Evolutionary conservation across 139 green algal species (phyloP).

Genomic region (Ettlia oleoabundans): DNA sequence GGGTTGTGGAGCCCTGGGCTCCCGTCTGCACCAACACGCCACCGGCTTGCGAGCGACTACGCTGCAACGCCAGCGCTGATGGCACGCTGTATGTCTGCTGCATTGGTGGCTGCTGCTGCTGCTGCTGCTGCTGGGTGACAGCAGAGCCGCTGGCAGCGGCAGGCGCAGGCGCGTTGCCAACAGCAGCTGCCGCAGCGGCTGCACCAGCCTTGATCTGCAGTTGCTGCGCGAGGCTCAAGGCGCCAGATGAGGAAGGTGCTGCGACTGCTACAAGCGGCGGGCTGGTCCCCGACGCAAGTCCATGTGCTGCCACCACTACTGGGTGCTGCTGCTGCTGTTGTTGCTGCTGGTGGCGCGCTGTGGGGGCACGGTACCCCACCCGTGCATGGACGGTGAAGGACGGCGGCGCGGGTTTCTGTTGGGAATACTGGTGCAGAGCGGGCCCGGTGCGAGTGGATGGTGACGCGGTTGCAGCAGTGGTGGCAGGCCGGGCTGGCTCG

Average conservation of each 20-base stretch:
- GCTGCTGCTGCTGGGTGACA: neutral
- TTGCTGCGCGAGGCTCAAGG: conserved; percentile 2
- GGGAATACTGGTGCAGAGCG: too few species aligned
- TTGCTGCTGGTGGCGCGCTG: neutral
- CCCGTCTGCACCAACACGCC: too few species aligned
- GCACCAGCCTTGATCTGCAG: neutral
- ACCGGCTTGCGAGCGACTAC: neutral
- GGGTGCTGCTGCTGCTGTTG: too few species aligned
- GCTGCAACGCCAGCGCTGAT: neutral
- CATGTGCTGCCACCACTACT: too few species aligned
- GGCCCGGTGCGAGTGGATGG: too few species aligned
- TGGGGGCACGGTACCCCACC: neutral
- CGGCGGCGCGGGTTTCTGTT: neutral
- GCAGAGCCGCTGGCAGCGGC: neutral
- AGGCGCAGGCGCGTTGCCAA: neutral
- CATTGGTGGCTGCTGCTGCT: neutral
- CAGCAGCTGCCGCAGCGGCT: neutral
- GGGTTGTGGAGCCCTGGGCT: neutral
- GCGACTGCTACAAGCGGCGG: neutral
- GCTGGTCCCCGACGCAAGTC: too few species aligned
- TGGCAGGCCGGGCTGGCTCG: neutral
- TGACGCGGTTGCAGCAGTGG: neutral
- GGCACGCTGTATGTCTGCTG: neutral
- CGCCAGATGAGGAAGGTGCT: neutral
- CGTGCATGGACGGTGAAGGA: conserved; percentile 10